Percentiles rank a stretch among this genome's conserved stretches.
phyloP scores from a whole-genome alignment of 2,329 filamentous ascomycete genomes.

The Ramularia endophylla region DNA sequence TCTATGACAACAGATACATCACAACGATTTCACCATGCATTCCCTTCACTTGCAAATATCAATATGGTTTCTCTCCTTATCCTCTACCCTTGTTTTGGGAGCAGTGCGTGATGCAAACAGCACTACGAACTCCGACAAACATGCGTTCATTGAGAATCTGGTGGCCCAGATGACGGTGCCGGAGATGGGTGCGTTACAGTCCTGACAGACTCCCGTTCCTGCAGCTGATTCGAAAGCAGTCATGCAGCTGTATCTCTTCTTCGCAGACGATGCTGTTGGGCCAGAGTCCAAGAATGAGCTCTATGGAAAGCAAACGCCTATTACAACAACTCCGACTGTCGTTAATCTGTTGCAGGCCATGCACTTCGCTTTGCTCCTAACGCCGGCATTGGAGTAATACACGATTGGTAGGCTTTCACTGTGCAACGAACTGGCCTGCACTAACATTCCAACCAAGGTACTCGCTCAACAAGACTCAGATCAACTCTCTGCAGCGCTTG shows the following conservation, averaged over 20 bases:
- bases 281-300: constrained; percentile 10
- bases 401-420: constrained; percentile 9
- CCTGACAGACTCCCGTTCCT: too few relatives aligned
- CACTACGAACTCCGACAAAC: not conserved
- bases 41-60: too few relatives aligned
- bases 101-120: too few relatives aligned
- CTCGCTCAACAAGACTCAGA: constrained; percentile 11
- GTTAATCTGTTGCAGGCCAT: constrained; percentile 4
- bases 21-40: too few relatives aligned
- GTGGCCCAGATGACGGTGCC: constrained; percentile 15
- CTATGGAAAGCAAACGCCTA: constrained; percentile 2
- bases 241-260: constrained; percentile 16
- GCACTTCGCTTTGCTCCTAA: constrained; percentile 11
- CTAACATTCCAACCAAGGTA: not conserved
- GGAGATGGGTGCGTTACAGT: constrained; percentile 17
- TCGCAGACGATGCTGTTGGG: constrained; percentile 15
- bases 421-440: not conserved
- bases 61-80: too few relatives aligned
- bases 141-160: constrained; percentile 12
- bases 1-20: too few relatives aligned
- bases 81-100: too few relatives aligned
- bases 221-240: constrained; percentile 2
- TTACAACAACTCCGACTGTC: not conserved
- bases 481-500: constrained; percentile 8
- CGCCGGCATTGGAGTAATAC: constrained; percentile 14